Base-by-base conservation (phyloP, 495 filamentous ascomycete species). In the Tetracladium setigerum region DNA sequence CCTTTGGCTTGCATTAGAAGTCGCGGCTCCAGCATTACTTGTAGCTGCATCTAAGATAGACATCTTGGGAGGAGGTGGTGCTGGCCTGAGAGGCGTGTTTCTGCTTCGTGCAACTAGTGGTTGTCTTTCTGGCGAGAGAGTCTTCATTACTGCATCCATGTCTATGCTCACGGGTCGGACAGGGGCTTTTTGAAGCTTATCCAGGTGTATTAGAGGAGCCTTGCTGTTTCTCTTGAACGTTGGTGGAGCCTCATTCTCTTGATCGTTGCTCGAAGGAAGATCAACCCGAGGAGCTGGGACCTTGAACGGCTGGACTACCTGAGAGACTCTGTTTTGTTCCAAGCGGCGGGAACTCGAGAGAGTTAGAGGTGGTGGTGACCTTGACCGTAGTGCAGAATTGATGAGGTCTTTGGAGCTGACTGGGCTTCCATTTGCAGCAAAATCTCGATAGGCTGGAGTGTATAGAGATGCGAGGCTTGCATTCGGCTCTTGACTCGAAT, bases 31-130 rank as follows among this genome's bases (percentile, higher is more conserved):
- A n/a, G 80, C 74, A 4, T 81, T 81, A 22, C 87, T 83, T 5
- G 92, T 95, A 9, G 89, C 92, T 6, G 91, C 86, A 42, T 97
- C 87, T 5, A 95, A 69, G 13, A 95, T 84, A 1, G 87, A 91
- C 91, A 97, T 97, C 59, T 95, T 96, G 0, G 92, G 84, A 4
- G 84, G 84, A 1, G 88, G 84, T 15, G 83, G 86, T n/a, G 87
- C 84, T n/a, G 84, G 74, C 47, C 86, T 67, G 50, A 77, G 83
- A 12, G 89, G 87, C 9, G 91, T 92, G 56, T 97, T 98, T 50
- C 79, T 81, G 62, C 77, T 91, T 49, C 85, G 73, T 2, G 69
- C 70, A 1, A 81, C 76, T 5, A 98, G 69, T 19, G 83, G 81
- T 55, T 82, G 83, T 52, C 87, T 74, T 34, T 81, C 77, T 2